A percentile compares a stretch with the other conserved stretches of the same genome.
Conservation (phyloP, 2,329 filamentous ascomycete genomes). For the Penicillium sp. region DNA sequence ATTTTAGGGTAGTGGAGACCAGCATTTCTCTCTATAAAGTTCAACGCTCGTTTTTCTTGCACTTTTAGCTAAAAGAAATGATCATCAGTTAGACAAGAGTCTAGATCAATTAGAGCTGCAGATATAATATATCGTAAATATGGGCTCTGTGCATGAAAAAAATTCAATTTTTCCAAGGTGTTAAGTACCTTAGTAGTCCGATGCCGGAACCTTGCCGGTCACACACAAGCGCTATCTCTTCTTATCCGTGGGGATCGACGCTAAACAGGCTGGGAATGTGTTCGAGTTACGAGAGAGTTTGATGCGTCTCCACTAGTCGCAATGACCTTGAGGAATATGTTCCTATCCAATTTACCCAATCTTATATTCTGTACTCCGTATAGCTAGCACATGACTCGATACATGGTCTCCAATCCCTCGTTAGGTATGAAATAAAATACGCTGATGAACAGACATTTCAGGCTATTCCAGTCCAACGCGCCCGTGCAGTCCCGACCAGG, state of each 20-base stretch:
- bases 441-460: not conserved
- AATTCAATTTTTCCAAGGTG: no score
- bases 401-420: no score
- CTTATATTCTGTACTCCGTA: not conserved
- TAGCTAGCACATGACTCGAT: not conserved
- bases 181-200: not conserved
- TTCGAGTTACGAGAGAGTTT: constrained; percentile 3
- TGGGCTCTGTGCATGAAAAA: no score
- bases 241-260: constrained; percentile 5
- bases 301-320: not conserved
- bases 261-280: not conserved
- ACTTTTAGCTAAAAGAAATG: not conserved
- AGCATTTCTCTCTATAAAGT: not conserved
- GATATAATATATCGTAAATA: no score
- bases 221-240: not conserved
- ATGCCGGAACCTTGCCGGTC: constrained; percentile 5
- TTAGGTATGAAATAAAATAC: no score
- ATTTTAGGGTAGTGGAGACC: constrained; percentile 1
- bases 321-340: no score
- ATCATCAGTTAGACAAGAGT: not conserved
- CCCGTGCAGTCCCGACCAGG: constrained; percentile 41
- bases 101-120: not conserved
- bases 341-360: no score
- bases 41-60: not conserved
- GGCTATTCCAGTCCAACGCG: constrained; percentile 26